Base-by-base conservation (phyloP, 2,329 filamentous ascomycete genomes). In the Hymenoscyphus occultus region DNA sequence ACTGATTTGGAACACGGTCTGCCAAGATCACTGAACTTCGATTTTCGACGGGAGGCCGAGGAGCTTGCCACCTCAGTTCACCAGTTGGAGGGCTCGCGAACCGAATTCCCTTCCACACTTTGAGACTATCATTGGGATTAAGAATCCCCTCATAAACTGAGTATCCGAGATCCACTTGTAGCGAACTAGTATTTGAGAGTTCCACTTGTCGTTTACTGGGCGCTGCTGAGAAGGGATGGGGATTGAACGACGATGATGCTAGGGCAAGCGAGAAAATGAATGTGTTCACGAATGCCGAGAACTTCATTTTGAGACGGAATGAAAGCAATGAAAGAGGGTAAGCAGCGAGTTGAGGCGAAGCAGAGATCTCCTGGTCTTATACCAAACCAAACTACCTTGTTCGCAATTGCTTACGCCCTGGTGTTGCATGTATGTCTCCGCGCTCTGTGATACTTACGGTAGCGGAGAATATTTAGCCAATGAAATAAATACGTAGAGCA, bases 21-120 rank as follows among this genome's bases (percentile, higher is more conserved):
- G 77, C 4, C 77, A 66, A 39, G 70, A 73, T 42, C 75, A 76
- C 65, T 0, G 69, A 73, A 13, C 70, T 74, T 13, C 73, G 71
- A 54, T 76, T 72, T 1, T 73, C 73, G 2, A 71, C 48, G 12
- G 74, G 74, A n/a, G 69, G 60, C 3, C 72, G 10, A 3, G 80
- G 80, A 28, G 75, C 72, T 63, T 79, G 77, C 77, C 80, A 82
- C 66, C 80, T 74, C 1, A 80, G 72, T 9, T 73, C 65, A 7
- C 79, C 80, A 0, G 75, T 69, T 39, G 80, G 80, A 10, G 80
- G 73, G 5, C 74, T 77, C 1, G 80, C 80, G 66, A 77, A 82
- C n/a, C 79, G 74, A 61, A 82, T 78, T 9, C 79, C 48, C 28
- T 54, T 54, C 48, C 48, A 54, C 9, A 12, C 48, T 3, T 54